These are phyloP conservation scores for Globisporangium camurandrum DNA, from an alignment of 352 stramenopile genomes.

Conservation along the genomic window DNA sequence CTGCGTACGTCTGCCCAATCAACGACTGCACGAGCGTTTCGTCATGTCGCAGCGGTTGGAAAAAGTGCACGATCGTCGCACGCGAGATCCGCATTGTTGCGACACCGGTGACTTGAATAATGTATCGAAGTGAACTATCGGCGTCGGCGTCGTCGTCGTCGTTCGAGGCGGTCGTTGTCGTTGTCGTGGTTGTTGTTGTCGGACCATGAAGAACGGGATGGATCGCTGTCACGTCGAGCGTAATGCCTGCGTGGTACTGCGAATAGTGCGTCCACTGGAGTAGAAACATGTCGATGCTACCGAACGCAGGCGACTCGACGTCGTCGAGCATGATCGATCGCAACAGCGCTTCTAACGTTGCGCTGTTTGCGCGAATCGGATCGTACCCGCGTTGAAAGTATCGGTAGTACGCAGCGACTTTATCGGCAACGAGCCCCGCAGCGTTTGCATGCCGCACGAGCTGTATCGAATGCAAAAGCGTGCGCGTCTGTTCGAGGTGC, in stretches of 20 bases:
- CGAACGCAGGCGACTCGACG: slow-evolving; percentile 44
- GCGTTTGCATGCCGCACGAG: slow-evolving; percentile 37
- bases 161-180: slow-evolving; percentile 27
- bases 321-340: slow-evolving; percentile 39
- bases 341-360: slow-evolving; percentile 28
- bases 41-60: slow-evolving; percentile 42
- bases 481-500: slow-evolving; percentile 36
- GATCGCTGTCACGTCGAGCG: slow-evolving; percentile 23
- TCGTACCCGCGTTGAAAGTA: slow-evolving; percentile 42
- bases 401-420: slow-evolving; percentile 38
- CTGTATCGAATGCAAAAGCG: slow-evolving; percentile 34
- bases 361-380: slow-evolving; percentile 12
- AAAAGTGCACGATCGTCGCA: slow-evolving; percentile 60
- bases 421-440: slow-evolving; percentile 25
- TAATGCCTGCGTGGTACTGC: slow-evolving; percentile 41
- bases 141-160: slow-evolving; percentile 21
- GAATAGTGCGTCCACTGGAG: slow-evolving; percentile 57
- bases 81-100: slow-evolving; percentile 47
- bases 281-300: slow-evolving; percentile 41
- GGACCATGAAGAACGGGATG: no score
- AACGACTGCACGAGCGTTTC: slow-evolving; percentile 56
- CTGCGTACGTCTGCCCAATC: slow-evolving; percentile 47
- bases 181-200: no score
- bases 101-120: slow-evolving; percentile 33
- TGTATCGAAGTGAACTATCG: no score